Evolutionary conservation across 495 filamentous ascomycete species (phyloP), one percentile per base, ranked within the genome.

Genomic region (Penicillium paradoxum): DNA sequence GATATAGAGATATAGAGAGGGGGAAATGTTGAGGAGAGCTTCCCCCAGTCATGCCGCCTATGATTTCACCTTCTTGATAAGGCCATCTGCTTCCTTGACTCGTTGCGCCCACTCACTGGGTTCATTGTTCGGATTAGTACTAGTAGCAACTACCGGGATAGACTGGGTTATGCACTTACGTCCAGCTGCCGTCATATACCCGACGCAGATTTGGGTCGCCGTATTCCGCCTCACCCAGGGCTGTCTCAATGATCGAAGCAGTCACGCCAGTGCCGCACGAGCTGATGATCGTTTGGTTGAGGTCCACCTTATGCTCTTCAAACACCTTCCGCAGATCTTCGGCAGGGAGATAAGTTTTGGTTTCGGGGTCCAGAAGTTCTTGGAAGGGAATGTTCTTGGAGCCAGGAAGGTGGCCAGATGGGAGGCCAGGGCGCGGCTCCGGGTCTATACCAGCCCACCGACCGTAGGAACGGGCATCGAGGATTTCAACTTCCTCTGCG

Each of bases 171-270:
- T 40, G 42, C 15, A 89, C 89, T 87, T 67, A 95, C 87, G 92
- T 96, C 93, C 93, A 97, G 62, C 90, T 96, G 14, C 93, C 93
- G 77, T 97, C 93, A 65, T 98, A 98, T 22, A 97, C 75, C 62
- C 80, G 84, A 53, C 87, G 82, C 37, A 82, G 83, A 32, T 82
- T 77, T 6, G 83, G 73, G 30, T 81, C 72, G 11, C 85, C 87
- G 63, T 81, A 90, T 19, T 84, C 87, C 15, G 91, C 90, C 63
- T 88, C 84, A 22, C 75, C 79, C 33, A 98, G 70, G 5, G 93
- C 93, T 24, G 90, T 87, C 62, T 98, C 93, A 51, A 98, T 82
- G 15, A 97, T 80, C 11, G 85, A 86, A n/a, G 95, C 95, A 2
- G 91, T 97, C 33, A 98, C 93, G 22, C 93, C 93, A 11, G 91